phyloP scores from a whole-genome alignment of 2,329 filamentous ascomycete species.

The Sporothrix luriei region DNA sequence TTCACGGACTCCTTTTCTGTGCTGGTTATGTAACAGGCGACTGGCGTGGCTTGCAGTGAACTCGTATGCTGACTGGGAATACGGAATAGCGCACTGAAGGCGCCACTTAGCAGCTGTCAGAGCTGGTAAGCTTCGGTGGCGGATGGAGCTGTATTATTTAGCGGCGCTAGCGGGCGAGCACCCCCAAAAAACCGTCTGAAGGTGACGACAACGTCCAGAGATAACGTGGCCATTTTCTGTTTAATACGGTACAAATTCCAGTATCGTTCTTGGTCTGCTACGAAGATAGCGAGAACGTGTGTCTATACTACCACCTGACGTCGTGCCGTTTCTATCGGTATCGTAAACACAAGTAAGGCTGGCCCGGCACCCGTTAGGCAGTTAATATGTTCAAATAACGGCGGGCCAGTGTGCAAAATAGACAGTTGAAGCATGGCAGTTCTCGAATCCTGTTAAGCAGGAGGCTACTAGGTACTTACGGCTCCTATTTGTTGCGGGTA shows the following conservation, averaged over 20 bases:
- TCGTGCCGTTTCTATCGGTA: no score
- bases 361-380: no score
- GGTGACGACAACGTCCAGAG: no score
- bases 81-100: neutral
- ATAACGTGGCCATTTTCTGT: no score
- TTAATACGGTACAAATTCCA: no score
- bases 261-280: no score
- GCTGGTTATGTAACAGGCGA: neutral
- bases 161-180: neutral
- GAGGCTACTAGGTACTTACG: conserved; percentile 5
- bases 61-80: conserved; percentile 25
- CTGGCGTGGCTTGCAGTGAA: neutral
- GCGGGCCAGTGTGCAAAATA: no score
- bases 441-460: conserved; percentile 10
- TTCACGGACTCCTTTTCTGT: conserved; percentile 13
- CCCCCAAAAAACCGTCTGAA: no score
- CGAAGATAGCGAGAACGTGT: no score
- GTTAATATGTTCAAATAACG: no score
- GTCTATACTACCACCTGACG: no score
- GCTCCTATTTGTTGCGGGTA: neutral
- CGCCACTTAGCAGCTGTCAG: conserved; percentile 24
- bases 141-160: conserved; percentile 14
- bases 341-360: no score
- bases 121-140: conserved; percentile 22
- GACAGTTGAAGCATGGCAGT: neutral